Percentiles rank a stretch among this genome's conserved stretches.
phyloP scores from a whole-genome alignment of 2,329 filamentous ascomycete genomes.

The Alternaria ventricosa region DNA sequence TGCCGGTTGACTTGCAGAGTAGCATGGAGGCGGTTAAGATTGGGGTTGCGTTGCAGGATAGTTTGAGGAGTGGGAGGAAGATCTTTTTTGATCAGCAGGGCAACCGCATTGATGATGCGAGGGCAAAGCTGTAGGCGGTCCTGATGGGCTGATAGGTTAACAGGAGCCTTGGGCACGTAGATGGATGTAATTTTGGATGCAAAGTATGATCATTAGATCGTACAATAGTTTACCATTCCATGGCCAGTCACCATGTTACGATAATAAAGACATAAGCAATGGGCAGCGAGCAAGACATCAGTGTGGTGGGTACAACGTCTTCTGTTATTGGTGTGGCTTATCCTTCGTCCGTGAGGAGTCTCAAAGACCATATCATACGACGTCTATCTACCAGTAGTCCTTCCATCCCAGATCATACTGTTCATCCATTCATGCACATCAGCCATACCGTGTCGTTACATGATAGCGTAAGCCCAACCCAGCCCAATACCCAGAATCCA shows the following conservation, averaged over 20 bases:
- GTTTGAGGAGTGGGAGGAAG: conserved; percentile 54
- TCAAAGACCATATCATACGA: not conserved
- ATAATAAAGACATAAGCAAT: no score
- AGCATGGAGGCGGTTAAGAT: conserved; percentile 67
- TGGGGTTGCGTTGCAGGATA: conserved; percentile 59
- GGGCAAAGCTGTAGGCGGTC: conserved; percentile 46
- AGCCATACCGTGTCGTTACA: not conserved
- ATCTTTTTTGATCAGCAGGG: conserved; percentile 64
- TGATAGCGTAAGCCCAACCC: not conserved
- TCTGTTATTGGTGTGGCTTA: not conserved
- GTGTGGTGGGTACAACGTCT: not conserved
- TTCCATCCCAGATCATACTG: not conserved
- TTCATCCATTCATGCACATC: not conserved
- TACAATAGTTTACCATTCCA: not conserved
- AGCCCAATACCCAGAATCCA: not conserved
- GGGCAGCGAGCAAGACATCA: not conserved
- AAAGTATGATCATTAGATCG: not conserved
- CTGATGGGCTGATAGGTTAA: not conserved
- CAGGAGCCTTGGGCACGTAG: not conserved
- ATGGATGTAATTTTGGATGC: not conserved
- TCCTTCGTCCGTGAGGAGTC: not conserved
- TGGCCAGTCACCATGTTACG: not conserved
- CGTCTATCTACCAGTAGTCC: not conserved
- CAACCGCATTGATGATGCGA: conserved; percentile 49
- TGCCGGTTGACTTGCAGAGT: conserved; percentile 64